A percentile compares a stretch with the other conserved stretches of the same genome.
These are phyloP conservation scores for Claviceps spartinae DNA, from an alignment of 2,329 filamentous ascomycete species.

Conservation along the genomic window DNA sequence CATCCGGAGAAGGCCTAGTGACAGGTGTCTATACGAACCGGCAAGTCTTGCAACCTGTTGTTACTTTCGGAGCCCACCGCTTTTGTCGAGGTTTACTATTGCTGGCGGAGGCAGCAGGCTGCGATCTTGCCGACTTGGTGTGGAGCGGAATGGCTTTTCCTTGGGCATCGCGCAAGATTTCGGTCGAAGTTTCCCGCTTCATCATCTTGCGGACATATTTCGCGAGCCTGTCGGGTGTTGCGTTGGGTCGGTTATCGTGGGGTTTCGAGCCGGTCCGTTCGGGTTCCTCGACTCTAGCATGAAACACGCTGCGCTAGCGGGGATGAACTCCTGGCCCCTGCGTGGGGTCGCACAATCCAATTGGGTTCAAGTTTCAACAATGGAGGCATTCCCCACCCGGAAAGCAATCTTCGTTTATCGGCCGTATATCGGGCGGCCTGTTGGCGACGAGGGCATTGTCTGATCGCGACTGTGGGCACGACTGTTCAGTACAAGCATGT, in stretches of 20 bases:
- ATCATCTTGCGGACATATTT: not conserved
- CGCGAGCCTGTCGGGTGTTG: not conserved
- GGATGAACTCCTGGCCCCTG: not conserved
- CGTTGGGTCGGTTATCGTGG: not conserved
- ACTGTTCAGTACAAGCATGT: not conserved
- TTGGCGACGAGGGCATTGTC: not conserved
- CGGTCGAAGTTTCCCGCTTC: not conserved
- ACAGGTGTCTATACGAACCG: slow-evolving; percentile 3
- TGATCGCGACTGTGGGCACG: not conserved
- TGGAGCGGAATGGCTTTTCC: not conserved
- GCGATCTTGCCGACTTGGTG: not conserved
- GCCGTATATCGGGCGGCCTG: not conserved
- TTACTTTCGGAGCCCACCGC: slow-evolving; percentile 4
- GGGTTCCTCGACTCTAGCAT: not conserved
- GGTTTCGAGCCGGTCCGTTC: not conserved
- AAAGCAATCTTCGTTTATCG: not conserved
- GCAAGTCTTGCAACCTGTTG: slow-evolving; percentile 5
- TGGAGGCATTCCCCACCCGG: not conserved
- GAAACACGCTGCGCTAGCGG: not conserved
- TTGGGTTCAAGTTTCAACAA: not conserved
- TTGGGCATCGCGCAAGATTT: not conserved
- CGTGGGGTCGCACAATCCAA: not conserved
- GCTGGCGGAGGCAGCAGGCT: not conserved
- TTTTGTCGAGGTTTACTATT: slow-evolving; percentile 1
- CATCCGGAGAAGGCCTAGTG: not conserved